Percentiles rank a stretch among this genome's conserved stretches.
phyloP scores from a whole-genome alignment of 257 asterid genomes.

The Anisodus acutangulus region DNA sequence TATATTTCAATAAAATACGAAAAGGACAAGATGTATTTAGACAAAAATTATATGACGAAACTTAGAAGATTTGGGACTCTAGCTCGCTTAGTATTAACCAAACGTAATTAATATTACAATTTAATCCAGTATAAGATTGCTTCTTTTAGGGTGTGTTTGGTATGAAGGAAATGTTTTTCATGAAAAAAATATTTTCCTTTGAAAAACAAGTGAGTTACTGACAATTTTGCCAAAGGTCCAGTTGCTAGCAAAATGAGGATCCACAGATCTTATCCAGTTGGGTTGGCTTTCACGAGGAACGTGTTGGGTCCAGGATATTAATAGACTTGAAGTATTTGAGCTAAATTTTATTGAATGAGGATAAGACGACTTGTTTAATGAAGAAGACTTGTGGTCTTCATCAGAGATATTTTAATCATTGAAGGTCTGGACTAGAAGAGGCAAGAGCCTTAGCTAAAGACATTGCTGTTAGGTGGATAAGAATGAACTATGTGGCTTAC shows the following conservation, averaged over 20 bases:
- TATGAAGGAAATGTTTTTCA: no score
- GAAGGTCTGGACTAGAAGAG: constrained; percentile 52
- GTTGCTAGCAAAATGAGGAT: constrained; percentile 60
- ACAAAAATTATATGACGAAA: no score
- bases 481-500: constrained; percentile 69
- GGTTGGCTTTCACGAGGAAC: constrained; percentile 56
- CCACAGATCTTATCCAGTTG: constrained; percentile 67
- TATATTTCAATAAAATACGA: no score
- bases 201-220: no score
- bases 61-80: no score
- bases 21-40: no score
- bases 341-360: neutral
- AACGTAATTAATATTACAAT: no score
- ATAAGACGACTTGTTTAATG: neutral
- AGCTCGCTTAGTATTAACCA: no score
- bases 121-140: no score
- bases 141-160: no score
- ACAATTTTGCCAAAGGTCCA: constrained; percentile 39
- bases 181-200: no score
- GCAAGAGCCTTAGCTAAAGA: constrained; percentile 61
- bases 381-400: neutral
- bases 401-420: neutral
- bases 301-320: constrained; percentile 40
- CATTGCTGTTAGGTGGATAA: constrained; percentile 73
- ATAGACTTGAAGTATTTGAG: no score